Percentiles rank a stretch among this genome's conserved stretches.
Evolutionary conservation across 345 rosid species (phyloP).

Genomic region (Lenwebbia sp.): DNA sequence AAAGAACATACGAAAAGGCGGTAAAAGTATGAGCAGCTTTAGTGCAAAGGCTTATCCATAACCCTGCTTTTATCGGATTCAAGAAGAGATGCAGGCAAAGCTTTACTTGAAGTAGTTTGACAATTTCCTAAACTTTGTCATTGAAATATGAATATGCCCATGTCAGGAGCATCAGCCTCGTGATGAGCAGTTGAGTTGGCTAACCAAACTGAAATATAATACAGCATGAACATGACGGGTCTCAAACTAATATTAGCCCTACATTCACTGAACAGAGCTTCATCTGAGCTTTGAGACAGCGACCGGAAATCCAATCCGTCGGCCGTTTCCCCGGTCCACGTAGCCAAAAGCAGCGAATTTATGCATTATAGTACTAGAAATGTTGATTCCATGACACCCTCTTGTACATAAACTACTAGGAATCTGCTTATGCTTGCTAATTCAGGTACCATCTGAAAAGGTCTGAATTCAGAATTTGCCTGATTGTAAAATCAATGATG

Average conservation of each 20-base stretch:
- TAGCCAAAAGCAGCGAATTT: background rate
- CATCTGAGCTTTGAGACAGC: background rate
- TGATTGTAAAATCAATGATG: background rate
- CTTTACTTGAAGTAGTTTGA: background rate
- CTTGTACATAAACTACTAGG: background rate
- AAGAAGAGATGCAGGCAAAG: background rate
- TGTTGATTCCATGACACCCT: background rate
- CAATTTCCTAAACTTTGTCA: background rate
- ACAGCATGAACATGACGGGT: background rate
- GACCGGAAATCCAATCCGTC: background rate
- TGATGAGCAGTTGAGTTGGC: background rate
- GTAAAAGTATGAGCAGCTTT: background rate
- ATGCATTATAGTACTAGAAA: background rate
- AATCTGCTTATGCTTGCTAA: background rate
- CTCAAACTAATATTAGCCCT: background rate
- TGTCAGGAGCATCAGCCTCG: background rate
- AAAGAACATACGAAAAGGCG: background rate
- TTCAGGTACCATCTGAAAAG: background rate
- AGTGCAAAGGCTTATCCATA: background rate
- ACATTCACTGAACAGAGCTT: background rate
- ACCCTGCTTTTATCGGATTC: background rate
- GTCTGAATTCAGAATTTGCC: background rate
- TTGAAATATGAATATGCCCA: background rate
- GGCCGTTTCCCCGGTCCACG: background rate
- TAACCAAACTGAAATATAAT: background rate